Evolutionary conservation across 768 basidiomycete genomes (phyloP).

Genomic region (Psilocybe sp.): DNA sequence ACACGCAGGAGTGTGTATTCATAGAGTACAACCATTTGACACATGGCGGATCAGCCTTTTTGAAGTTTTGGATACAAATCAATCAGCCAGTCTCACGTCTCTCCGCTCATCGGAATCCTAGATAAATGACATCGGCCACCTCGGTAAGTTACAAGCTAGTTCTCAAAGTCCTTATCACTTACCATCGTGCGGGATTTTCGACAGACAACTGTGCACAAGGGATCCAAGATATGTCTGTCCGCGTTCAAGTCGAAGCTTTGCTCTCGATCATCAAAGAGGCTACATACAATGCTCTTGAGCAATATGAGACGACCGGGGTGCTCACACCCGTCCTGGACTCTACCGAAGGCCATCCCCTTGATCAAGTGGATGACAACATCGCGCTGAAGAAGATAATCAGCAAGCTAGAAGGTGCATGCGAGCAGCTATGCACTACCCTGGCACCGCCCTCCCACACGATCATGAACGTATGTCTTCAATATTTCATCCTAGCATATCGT

Average conservation of each 20-base stretch:
- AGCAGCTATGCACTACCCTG: conserved; percentile 27
- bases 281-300: conserved; percentile 9
- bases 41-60: too few species aligned
- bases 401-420: conserved; percentile 32
- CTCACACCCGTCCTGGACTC: conserved; percentile 31
- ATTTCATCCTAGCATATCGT: too few species aligned
- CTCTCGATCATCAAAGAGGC: conserved; percentile 9
- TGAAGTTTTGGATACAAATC: too few species aligned
- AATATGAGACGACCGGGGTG: conserved; percentile 8
- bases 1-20: too few species aligned
- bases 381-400: conserved; percentile 27
- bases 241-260: conserved; percentile 10
- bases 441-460: conserved; percentile 28
- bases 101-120: too few species aligned
- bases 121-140: too few species aligned
- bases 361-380: conserved; percentile 18
- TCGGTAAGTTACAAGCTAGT: too few species aligned
- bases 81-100: too few species aligned
- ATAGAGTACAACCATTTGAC: too few species aligned
- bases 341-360: conserved; percentile 30
- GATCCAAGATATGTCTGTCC: conserved; percentile 6
- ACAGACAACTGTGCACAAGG: background rate
- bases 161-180: too few species aligned
- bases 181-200: too few species aligned
- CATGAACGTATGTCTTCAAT: conserved; percentile 31